Percentiles rank a stretch among this genome's conserved stretches.
phyloP scores from a whole-genome alignment of 805 yeast species.

The Wickerhamomyces chambardii region DNA sequence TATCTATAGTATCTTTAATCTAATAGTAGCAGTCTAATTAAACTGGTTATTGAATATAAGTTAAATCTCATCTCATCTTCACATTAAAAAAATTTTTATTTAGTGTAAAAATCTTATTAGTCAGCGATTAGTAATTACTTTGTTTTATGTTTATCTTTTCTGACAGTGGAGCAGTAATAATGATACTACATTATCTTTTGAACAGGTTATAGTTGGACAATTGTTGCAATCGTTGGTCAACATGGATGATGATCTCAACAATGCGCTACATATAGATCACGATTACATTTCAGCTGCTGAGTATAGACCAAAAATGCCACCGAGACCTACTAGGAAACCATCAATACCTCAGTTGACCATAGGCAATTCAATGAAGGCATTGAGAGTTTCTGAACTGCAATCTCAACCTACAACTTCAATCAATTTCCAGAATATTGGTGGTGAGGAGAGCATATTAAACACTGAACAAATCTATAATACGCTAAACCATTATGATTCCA shows the following conservation, averaged over 20 bases:
- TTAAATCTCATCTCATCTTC: too few species aligned
- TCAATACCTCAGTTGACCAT: constrained; percentile 13
- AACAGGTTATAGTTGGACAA: too few species aligned
- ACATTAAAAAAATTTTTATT: too few species aligned
- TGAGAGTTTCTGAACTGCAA: constrained; percentile 11
- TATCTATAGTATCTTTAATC: too few species aligned
- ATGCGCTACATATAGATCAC: neutral
- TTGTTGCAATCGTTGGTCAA: too few species aligned
- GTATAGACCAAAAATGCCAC: constrained; percentile 7
- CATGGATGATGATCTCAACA: neutral
- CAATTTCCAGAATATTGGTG: constrained; percentile 10
- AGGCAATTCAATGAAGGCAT: constrained; percentile 5
- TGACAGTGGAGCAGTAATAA: too few species aligned
- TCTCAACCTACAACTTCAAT: constrained; percentile 24
- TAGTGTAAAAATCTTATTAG: too few species aligned
- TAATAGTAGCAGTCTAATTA: too few species aligned
- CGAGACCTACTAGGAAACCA: constrained; percentile 10
- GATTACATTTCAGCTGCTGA: neutral
- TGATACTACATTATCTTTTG: too few species aligned
- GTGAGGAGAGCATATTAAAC: constrained; percentile 7
- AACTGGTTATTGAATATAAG: too few species aligned
- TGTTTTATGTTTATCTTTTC: too few species aligned
- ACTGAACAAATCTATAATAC: constrained; percentile 1
- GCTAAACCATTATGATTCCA: constrained; percentile 3
- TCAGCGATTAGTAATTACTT: too few species aligned